Evolutionary conservation across 108 stramenopile species (phyloP).

Genomic region (Stephanodiscus triporus): DNA sequence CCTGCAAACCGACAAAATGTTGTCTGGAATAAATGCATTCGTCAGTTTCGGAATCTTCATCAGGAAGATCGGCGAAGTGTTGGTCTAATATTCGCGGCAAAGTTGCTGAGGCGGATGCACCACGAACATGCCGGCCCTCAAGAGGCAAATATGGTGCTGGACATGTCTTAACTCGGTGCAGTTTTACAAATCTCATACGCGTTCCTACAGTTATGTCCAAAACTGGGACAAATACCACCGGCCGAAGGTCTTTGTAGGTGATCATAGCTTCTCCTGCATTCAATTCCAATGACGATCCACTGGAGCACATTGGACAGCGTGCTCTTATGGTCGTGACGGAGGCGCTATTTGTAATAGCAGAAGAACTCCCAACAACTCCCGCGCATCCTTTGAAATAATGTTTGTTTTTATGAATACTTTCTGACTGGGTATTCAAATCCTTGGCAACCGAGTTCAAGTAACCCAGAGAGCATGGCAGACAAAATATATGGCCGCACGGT

Average conservation of each 20-base stretch:
- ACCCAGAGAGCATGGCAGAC: constrained; percentile 70
- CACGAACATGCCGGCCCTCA: constrained; percentile 20
- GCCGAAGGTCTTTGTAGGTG: constrained; percentile 63
- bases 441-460: constrained; percentile 57
- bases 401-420: constrained; percentile 27
- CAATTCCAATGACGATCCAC: constrained; percentile 28
- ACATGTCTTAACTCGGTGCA: constrained; percentile 60
- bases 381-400: constrained; percentile 1
- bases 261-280: constrained; percentile 38
- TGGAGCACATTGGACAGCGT: constrained; percentile 45
- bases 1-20: constrained; percentile 33
- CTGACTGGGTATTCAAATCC: constrained; percentile 34
- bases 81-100: neutral
- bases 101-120: neutral
- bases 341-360: constrained; percentile 6
- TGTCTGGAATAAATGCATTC: constrained; percentile 44
- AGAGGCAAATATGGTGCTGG: constrained; percentile 69
- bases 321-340: constrained; percentile 35
- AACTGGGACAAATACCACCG: constrained; percentile 57
- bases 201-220: constrained; percentile 24
- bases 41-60: constrained; percentile 41
- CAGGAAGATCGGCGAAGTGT: constrained; percentile 30
- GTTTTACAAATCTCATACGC: constrained; percentile 60
- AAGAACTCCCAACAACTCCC: constrained; percentile 20
- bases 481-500: constrained; percentile 82